These are phyloP conservation scores for Tulasnella sp. DNA, from an alignment of 768 basidiomycete species.

Conservation along the genomic window DNA sequence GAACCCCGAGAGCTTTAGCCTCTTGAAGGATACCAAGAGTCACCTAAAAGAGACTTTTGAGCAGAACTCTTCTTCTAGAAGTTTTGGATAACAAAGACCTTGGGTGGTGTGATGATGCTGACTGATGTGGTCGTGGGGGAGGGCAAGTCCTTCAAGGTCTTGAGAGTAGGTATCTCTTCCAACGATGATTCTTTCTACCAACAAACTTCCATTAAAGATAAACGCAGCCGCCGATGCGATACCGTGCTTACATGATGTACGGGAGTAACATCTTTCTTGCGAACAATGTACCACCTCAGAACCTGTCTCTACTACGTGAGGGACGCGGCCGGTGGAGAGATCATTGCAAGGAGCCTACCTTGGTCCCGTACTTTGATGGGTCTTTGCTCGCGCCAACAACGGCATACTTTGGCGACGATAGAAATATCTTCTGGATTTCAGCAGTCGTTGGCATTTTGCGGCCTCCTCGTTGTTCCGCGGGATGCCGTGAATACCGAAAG, in stretches of 20 bases:
- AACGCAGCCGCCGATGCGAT: not conserved
- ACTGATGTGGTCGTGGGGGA: constrained; percentile 64
- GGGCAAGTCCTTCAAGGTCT: constrained; percentile 53
- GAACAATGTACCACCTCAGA: constrained; percentile 68
- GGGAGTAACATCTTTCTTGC: constrained; percentile 59
- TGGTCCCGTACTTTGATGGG: constrained; percentile 72
- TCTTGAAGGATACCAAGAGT: constrained; percentile 64
- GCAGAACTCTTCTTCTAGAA: not conserved
- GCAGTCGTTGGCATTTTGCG: constrained; percentile 8
- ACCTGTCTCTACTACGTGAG: constrained; percentile 44
- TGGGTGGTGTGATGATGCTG: constrained; percentile 75
- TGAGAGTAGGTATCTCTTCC: constrained; percentile 58
- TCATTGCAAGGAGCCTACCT: constrained; percentile 40
- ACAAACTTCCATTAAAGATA: constrained; percentile 5
- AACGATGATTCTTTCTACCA: constrained; percentile 63
- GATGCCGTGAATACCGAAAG: not conserved
- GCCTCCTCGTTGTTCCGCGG: not conserved
- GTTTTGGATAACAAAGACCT: constrained; percentile 41
- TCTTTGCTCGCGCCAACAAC: constrained; percentile 83
- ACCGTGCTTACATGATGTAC: constrained; percentile 60
- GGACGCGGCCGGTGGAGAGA: too few species aligned
- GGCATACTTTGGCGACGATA: constrained; percentile 44
- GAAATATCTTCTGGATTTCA: constrained; percentile 47
- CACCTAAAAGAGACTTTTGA: constrained; percentile 43
- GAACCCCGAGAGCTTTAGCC: constrained; percentile 61